Evolutionary conservation across 2,329 filamentous ascomycete genomes (phyloP).

Genomic region (Nemania sp.): DNA sequence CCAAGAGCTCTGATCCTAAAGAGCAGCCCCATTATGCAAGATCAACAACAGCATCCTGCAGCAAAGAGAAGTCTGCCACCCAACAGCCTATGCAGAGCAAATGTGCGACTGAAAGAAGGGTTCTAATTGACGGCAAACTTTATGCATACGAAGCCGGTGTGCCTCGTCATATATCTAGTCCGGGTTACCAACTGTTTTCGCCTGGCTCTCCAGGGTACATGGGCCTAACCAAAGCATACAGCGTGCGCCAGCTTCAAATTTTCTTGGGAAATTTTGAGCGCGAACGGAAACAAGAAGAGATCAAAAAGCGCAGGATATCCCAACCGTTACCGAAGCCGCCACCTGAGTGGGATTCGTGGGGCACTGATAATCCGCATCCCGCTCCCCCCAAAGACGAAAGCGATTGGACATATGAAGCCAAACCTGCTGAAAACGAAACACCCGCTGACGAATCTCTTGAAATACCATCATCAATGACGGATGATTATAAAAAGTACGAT

Average conservation of each 20-base stretch:
- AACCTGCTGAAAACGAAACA: background rate
- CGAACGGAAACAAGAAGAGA: background rate
- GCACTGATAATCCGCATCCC: too few species aligned
- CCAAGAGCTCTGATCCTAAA: background rate
- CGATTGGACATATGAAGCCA: too few species aligned
- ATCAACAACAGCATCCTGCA: background rate
- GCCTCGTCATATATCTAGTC: background rate
- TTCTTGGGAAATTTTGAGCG: background rate
- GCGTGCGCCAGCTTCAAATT: background rate
- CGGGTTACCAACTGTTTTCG: too few species aligned
- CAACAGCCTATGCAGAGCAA: background rate
- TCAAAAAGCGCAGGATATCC: background rate
- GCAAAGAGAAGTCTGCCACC: background rate
- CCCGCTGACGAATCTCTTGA: background rate
- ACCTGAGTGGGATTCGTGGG: background rate
- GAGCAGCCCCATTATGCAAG: background rate
- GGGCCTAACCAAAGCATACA: background rate
- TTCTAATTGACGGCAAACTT: background rate
- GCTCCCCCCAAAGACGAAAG: too few species aligned
- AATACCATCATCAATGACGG: background rate
- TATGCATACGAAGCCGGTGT: background rate
- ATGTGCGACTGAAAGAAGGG: background rate
- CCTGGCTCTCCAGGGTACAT: too few species aligned
- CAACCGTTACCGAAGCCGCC: background rate
- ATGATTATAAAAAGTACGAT: background rate